Percentiles rank a stretch among this genome's conserved stretches.
phyloP scores from a whole-genome alignment of 2,329 filamentous ascomycete species.

The Dryadomyces sulphureus region DNA sequence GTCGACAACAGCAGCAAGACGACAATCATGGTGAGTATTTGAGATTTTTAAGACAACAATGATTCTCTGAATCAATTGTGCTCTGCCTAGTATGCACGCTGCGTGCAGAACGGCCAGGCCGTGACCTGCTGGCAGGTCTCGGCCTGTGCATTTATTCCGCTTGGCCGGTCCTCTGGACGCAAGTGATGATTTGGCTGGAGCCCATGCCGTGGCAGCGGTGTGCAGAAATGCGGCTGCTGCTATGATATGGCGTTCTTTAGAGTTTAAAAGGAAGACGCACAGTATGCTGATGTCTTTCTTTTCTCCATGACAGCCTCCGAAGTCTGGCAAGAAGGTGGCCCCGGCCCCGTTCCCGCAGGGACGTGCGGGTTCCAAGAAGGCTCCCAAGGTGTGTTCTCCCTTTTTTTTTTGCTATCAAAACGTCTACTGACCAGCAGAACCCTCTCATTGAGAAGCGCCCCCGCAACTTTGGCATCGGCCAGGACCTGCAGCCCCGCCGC shows the following conservation, averaged over 20 bases:
- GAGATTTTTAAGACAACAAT: conserved; percentile 33
- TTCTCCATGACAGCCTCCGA: conserved; percentile 99
- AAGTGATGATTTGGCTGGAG: conserved; percentile 49
- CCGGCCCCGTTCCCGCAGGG: conserved; percentile 90
- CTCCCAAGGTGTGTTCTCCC: conserved; percentile 65
- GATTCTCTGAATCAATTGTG: conserved; percentile 32
- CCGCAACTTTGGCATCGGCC: conserved; percentile 96
- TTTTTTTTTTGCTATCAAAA: neutral
- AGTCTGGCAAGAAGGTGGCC: conserved; percentile 94
- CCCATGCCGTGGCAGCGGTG: conserved; percentile 19
- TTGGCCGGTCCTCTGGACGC: conserved; percentile 5
- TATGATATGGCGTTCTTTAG: conserved; percentile 52
- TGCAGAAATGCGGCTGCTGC: conserved; percentile 36
- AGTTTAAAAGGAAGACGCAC: conserved; percentile 64
- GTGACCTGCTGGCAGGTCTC: conserved; percentile 3
- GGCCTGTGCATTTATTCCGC: conserved; percentile 8
- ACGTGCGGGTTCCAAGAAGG: conserved; percentile 89
- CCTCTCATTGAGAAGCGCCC: conserved; percentile 97
- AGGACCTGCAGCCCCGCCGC: conserved; percentile 93
- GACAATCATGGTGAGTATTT: conserved; percentile 46
- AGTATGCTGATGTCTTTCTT: conserved; percentile 95
- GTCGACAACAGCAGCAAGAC: conserved; percentile 24
- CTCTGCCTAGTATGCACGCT: conserved; percentile 11
- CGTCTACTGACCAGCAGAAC: conserved; percentile 47
- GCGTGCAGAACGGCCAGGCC: conserved; percentile 10